Evolutionary conservation across 2,329 filamentous ascomycete species (phyloP).

Genomic region (Hymenoscyphus fraxineus): DNA sequence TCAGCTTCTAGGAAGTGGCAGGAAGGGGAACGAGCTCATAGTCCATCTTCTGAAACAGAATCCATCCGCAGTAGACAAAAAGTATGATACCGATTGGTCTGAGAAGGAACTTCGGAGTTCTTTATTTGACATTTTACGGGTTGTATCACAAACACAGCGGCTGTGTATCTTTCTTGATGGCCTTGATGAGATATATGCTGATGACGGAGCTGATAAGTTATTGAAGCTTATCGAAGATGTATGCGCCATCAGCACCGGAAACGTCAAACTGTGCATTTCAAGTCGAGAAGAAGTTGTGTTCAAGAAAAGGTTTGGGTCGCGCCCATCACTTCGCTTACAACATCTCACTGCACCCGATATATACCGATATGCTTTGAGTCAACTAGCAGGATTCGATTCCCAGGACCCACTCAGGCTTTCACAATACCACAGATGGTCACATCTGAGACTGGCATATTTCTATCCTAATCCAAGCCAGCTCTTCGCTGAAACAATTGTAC

Average conservation of each 20-base stretch:
- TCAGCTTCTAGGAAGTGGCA: neutral
- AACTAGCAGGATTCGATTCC: neutral
- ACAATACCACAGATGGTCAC: neutral
- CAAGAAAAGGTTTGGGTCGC: neutral
- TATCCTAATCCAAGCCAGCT: neutral
- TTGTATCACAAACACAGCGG: no score
- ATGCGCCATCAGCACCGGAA: neutral
- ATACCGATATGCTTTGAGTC: neutral
- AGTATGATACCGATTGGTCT: conserved; percentile 3
- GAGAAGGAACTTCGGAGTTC: conserved; percentile 5
- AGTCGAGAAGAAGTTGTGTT: conserved; percentile 16
- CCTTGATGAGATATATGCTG: conserved; percentile 21
- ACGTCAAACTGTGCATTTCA: conserved; percentile 21
- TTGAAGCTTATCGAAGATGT: conserved; percentile 2
- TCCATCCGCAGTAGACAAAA: conserved; percentile 4
- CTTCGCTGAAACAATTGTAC: neutral
- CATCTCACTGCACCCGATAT: neutral
- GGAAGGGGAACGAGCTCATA: neutral
- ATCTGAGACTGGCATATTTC: neutral
- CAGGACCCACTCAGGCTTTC: neutral
- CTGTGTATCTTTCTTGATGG: conserved; percentile 22
- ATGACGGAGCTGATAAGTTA: conserved; percentile 3
- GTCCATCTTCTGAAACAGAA: neutral
- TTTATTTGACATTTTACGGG: neutral
- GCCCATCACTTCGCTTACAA: neutral